phyloP scores from a whole-genome alignment of 2,329 filamentous ascomycete species.

The Ceratocystis smalleyi region DNA sequence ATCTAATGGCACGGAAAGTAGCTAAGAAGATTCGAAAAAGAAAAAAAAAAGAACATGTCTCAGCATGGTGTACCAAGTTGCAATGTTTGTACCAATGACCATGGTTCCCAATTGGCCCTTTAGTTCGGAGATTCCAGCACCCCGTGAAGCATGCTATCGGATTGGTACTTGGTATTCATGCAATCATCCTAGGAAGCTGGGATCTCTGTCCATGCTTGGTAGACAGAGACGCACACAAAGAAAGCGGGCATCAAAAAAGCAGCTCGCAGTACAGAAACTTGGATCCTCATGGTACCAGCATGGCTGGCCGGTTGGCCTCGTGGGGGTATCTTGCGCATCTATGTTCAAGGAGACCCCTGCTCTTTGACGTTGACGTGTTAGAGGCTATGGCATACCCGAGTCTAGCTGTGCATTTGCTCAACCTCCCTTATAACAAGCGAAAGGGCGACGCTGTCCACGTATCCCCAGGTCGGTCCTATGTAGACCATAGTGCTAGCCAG shows the following conservation, averaged over 20 bases:
- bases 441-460: neutral
- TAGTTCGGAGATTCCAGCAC: neutral
- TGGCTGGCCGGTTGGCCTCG: neutral
- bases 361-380: neutral
- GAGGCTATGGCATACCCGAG: neutral
- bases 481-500: neutral
- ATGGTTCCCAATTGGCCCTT: neutral
- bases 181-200: neutral
- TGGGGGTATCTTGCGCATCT: neutral
- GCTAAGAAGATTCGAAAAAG: neutral
- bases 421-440: neutral
- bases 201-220: neutral
- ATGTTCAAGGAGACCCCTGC: neutral
- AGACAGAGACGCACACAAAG: neutral
- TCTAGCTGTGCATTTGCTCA: neutral
- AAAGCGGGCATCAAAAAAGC: neutral
- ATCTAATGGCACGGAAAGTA: neutral
- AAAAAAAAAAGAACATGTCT: neutral
- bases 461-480: neutral
- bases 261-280: neutral
- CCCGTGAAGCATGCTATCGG: neutral
- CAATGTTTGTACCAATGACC: neutral
- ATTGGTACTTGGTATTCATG: neutral
- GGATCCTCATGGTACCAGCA: neutral
- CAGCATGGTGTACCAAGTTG: neutral